Base-by-base conservation (phyloP, 345 rosid species). In the Gossypium raimondii region DNA sequence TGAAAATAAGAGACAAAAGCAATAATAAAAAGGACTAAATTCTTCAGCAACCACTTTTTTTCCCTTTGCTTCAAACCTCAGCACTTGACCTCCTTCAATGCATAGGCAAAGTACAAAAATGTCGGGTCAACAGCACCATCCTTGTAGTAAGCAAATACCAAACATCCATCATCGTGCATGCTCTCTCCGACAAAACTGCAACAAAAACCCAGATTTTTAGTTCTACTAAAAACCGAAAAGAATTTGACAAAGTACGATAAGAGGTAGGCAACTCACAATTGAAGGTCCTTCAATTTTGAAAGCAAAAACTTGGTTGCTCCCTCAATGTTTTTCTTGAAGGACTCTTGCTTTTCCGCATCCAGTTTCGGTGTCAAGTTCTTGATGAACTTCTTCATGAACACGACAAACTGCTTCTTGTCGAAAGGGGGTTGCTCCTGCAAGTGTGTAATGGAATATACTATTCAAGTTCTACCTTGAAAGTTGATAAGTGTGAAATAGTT, bases 71-170 rank as follows among this genome's bases (percentile, higher is more conserved):
- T 63, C 48, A 44, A 70, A 50, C 7, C 77, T 74, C 59, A 20
- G 87, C 99, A 95, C 87, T 96, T 96, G 83, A 96, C 76, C 85
- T 96, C 99, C 88, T 90, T 93, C 93, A 96, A 83, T 13, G 87
- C 92, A 80, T 84, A 83, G 4, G 87, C 87, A 56, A 96, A 87
- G 84, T 96, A 96, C 86, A 96, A 82, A 87, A 96, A 96, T 47
- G 99, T 96, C 3, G 99, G 98, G 79, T 96, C 97, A 0, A 88
- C 56, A 3, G 97, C 93, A 79, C 97, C 98, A 0, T 93, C 99
- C 84, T 87, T 96, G 91, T 96, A 96, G 89, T 93, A 90, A 57
- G 99, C 99, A 75, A 96, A 83, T 58, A 96, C 99, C 88, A 93
- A 9, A 61, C 55, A 0, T 24, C 81, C 73, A 73, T 96, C 98